Percentiles rank a stretch among this genome's conserved stretches.
phyloP scores from a whole-genome alignment of 2,329 filamentous ascomycete species.

The Alternaria hordeiaustralica region DNA sequence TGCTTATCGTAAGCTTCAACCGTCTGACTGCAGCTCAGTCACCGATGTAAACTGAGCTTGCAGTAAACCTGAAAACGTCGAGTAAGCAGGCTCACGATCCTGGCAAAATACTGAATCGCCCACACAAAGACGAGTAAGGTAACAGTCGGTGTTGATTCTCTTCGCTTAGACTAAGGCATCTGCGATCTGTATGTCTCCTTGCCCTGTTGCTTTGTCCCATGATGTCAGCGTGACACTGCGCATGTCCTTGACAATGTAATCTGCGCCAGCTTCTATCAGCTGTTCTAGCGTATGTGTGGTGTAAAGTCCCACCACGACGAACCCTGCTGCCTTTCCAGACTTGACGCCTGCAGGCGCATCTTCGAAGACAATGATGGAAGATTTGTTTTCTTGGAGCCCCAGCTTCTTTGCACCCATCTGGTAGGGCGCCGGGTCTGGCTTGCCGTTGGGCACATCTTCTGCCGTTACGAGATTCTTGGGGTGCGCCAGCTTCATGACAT shows the following conservation, averaged over 20 bases:
- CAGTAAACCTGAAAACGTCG: background rate
- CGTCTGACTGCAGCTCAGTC: slow-evolving; percentile 27
- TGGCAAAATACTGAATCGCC: background rate
- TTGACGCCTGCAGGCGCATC: slow-evolving; percentile 86
- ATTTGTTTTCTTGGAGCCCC: slow-evolving; percentile 49
- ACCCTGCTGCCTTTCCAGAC: slow-evolving; percentile 85
- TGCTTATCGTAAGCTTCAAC: slow-evolving; percentile 14
- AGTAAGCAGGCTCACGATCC: slow-evolving; percentile 6
- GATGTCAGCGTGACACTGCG: slow-evolving; percentile 71
- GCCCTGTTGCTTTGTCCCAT: slow-evolving; percentile 61
- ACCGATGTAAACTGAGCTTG: slow-evolving; percentile 1
- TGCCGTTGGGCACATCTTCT: slow-evolving; percentile 57
- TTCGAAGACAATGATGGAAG: slow-evolving; percentile 76
- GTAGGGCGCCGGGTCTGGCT: slow-evolving; percentile 60
- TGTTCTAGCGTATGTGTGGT: slow-evolving; percentile 81
- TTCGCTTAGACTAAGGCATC: slow-evolving; percentile 59
- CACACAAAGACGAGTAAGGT: background rate
- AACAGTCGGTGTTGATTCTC: slow-evolving; percentile 9
- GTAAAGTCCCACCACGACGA: slow-evolving; percentile 80
- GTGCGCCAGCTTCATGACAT: slow-evolving; percentile 56
- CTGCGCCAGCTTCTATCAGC: slow-evolving; percentile 76
- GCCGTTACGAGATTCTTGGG: slow-evolving; percentile 57
- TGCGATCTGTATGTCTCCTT: slow-evolving; percentile 70
- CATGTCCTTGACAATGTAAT: slow-evolving; percentile 86
- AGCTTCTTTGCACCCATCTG: slow-evolving; percentile 52